These are phyloP conservation scores for Ophiostoma ips DNA, from an alignment of 2,329 filamentous ascomycete species.

Conservation along the genomic window DNA sequence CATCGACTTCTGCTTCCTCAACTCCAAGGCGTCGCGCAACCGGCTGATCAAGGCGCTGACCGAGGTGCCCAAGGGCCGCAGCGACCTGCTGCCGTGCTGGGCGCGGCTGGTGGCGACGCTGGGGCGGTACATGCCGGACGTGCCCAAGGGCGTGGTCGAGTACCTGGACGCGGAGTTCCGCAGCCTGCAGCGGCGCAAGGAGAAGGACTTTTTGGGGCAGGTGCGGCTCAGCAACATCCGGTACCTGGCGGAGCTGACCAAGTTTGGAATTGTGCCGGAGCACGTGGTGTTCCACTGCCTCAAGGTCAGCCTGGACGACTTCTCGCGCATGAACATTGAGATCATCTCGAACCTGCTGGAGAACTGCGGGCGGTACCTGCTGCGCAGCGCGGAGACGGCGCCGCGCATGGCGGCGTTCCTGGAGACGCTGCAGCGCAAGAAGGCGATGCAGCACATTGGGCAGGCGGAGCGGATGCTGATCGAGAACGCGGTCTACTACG, in stretches of 20 bases:
- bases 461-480: constrained; percentile 97
- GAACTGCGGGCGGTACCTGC: constrained; percentile 86
- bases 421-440: constrained; percentile 91
- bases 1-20: constrained; percentile 94
- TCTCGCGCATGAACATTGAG: constrained; percentile 97
- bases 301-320: constrained; percentile 94
- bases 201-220: constrained; percentile 92
- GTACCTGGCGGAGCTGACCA: constrained; percentile 94
- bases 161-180: constrained; percentile 95
- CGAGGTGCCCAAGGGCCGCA: constrained; percentile 86
- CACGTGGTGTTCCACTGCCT: constrained; percentile 98
- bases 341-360: constrained; percentile 93
- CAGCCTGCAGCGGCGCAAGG: constrained; percentile 89
- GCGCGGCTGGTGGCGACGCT: constrained; percentile 87
- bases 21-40: constrained; percentile 95
- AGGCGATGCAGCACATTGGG: constrained; percentile 85
- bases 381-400: constrained; percentile 83
- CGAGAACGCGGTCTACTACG: constrained; percentile 95
- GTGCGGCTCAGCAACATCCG: constrained; percentile 88
- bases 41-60: constrained; percentile 84
- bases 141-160: constrained; percentile 80
- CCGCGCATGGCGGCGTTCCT: constrained; percentile 89
- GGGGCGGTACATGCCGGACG: constrained; percentile 83
- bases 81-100: constrained; percentile 81
- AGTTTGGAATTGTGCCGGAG: constrained; percentile 94